Conservation (phyloP, 805 yeast genomes). For the Priceomyces castillae region DNA sequence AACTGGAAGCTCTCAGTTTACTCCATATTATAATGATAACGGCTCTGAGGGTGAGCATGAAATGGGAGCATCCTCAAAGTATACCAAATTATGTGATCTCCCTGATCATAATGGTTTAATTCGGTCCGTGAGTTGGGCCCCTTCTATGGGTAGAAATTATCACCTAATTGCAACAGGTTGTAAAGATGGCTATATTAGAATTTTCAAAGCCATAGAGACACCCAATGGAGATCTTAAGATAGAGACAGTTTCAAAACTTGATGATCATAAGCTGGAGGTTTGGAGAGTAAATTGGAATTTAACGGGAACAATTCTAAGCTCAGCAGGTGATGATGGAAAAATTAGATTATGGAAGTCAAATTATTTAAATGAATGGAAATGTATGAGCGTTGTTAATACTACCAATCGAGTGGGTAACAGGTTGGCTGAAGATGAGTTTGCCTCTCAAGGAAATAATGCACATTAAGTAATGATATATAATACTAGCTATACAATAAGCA, state of each 20-base stretch:
- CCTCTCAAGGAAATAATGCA: slow-evolving; percentile 3
- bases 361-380: slow-evolving; percentile 81
- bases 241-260: slow-evolving; percentile 63
- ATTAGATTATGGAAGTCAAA: slow-evolving; percentile 90
- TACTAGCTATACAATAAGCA: background rate
- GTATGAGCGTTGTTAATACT: slow-evolving; percentile 66
- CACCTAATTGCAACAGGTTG: slow-evolving; percentile 93
- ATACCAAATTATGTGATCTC: slow-evolving; percentile 57
- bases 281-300: slow-evolving; percentile 97
- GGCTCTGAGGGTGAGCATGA: slow-evolving; percentile 13
- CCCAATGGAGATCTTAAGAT: slow-evolving; percentile 38
- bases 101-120: slow-evolving; percentile 87
- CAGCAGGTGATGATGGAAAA: slow-evolving; percentile 94
- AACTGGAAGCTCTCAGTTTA: slow-evolving; percentile 6
- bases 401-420: slow-evolving; percentile 25
- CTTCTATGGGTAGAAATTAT: slow-evolving; percentile 86
- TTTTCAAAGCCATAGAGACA: slow-evolving; percentile 66
- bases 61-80: slow-evolving; percentile 28
- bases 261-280: slow-evolving; percentile 82
- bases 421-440: slow-evolving; percentile 13
- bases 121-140: slow-evolving; percentile 93
- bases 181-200: slow-evolving; percentile 88
- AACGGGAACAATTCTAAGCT: slow-evolving; percentile 87
- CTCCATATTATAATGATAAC: slow-evolving; percentile 3
- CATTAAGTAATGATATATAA: slow-evolving; percentile 3